phyloP scores from a whole-genome alignment of 768 basidiomycete species.

The Chalciporus sphaerocephalus region DNA sequence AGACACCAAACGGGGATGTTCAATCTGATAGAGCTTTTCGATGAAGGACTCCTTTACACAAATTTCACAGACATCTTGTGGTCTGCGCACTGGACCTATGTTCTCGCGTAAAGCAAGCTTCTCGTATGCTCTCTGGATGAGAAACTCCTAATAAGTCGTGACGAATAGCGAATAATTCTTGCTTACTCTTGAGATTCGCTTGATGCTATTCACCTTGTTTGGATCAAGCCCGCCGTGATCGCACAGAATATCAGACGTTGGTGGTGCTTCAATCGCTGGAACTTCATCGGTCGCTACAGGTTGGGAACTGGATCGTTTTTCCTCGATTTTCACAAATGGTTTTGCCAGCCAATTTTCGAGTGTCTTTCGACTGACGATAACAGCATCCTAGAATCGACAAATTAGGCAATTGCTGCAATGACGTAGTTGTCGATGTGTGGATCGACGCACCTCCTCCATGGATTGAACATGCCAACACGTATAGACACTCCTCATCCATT shows the following conservation, averaged over 20 bases:
- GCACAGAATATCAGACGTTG: slow-evolving; percentile 53
- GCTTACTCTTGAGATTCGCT: slow-evolving; percentile 56
- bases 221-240: slow-evolving; percentile 62
- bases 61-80: slow-evolving; percentile 52
- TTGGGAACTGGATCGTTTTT: slow-evolving; percentile 17
- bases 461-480: slow-evolving; percentile 53
- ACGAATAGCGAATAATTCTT: background rate
- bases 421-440: slow-evolving; percentile 5
- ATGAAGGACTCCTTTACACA: slow-evolving; percentile 57
- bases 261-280: slow-evolving; percentile 12
- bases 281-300: slow-evolving; percentile 17
- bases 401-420: slow-evolving; percentile 14
- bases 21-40: slow-evolving; percentile 63
- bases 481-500: slow-evolving; percentile 58
- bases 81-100: slow-evolving; percentile 45
- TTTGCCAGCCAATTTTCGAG: slow-evolving; percentile 60
- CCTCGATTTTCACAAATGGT: slow-evolving; percentile 21
- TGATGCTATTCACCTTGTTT: slow-evolving; percentile 55
- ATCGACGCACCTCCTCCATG: slow-evolving; percentile 42
- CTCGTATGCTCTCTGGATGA: slow-evolving; percentile 21
- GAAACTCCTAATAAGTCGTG: background rate
- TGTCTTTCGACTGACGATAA: slow-evolving; percentile 57
- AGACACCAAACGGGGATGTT: slow-evolving; percentile 60
- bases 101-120: slow-evolving; percentile 36
- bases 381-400: slow-evolving; percentile 39